These are phyloP conservation scores for Bidens hawaiensis DNA, from an alignment of 140 eudicot species.

Conservation along the genomic window DNA sequence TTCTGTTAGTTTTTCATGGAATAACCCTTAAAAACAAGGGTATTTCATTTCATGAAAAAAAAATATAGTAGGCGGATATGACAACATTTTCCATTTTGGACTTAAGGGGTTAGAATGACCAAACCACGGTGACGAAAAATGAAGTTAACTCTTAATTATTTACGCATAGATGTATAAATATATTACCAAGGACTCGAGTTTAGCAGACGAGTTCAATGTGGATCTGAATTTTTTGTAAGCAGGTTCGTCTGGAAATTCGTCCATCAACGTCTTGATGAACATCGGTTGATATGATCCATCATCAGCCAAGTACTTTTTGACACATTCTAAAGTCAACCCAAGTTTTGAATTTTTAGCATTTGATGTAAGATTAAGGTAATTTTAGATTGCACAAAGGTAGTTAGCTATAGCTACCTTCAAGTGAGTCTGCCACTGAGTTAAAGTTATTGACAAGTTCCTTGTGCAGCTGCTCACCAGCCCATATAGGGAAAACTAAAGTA, in stretches of 20 bases:
- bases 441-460: slow-evolving; percentile 51
- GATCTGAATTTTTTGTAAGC: slow-evolving; percentile 47
- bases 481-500: slow-evolving; percentile 55
- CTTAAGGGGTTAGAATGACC: too few species aligned
- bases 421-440: slow-evolving; percentile 57
- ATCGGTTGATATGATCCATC: slow-evolving; percentile 40
- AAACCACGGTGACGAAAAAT: too few species aligned
- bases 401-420: slow-evolving; percentile 71
- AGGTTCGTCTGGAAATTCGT: slow-evolving; percentile 66
- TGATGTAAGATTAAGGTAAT: background rate
- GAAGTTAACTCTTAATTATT: too few species aligned
- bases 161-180: too few species aligned
- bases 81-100: too few species aligned
- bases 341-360: background rate
- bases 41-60: too few species aligned
- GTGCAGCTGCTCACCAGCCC: slow-evolving; percentile 82
- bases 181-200: slow-evolving; percentile 56
- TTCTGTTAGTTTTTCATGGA: too few species aligned
- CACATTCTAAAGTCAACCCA: slow-evolving; percentile 19
- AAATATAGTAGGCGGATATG: too few species aligned
- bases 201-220: slow-evolving; percentile 50
- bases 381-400: slow-evolving; percentile 1
- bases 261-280: slow-evolving; percentile 46
- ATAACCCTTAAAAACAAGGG: too few species aligned
- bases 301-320: too few species aligned